phyloP scores from a whole-genome alignment of 306 rosid species.

The Pyrus pyrifolia region DNA sequence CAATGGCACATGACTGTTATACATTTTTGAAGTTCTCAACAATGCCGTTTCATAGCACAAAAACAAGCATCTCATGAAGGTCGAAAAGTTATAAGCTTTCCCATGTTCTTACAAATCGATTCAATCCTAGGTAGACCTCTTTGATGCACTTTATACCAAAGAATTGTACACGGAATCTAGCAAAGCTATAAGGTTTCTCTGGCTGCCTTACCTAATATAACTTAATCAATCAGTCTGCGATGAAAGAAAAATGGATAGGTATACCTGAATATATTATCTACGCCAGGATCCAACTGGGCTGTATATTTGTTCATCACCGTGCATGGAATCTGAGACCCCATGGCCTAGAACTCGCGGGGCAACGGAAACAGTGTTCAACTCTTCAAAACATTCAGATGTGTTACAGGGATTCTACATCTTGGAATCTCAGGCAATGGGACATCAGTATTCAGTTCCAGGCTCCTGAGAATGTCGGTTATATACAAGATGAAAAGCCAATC shows the following conservation, averaged over 20 bases:
- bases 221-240: constrained; percentile 22
- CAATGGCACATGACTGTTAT: constrained; percentile 3
- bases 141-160: constrained; percentile 44
- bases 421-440: constrained; percentile 22
- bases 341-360: constrained; percentile 23
- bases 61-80: constrained; percentile 23
- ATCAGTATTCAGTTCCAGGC: constrained; percentile 15
- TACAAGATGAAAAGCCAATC: constrained; percentile 34
- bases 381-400: constrained; percentile 21
- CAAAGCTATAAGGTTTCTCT: constrained; percentile 31
- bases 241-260: constrained; percentile 18
- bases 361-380: constrained; percentile 4
- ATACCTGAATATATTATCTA: constrained; percentile 40
- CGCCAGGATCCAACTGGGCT: constrained; percentile 30
- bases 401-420: constrained; percentile 31
- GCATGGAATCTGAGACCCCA: constrained; percentile 18
- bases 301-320: constrained; percentile 29
- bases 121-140: constrained; percentile 22
- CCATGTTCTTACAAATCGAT: constrained; percentile 12
- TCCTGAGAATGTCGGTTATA: constrained; percentile 31
- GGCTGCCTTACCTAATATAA: constrained; percentile 41
- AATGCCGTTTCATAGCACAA: constrained; percentile 3
- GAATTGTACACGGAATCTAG: constrained; percentile 43
- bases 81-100: constrained; percentile 23
- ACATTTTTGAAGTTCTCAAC: constrained; percentile 7